Base-by-base conservation (phyloP, 768 basidiomycete species). In the Boletus rubescentipes region DNA sequence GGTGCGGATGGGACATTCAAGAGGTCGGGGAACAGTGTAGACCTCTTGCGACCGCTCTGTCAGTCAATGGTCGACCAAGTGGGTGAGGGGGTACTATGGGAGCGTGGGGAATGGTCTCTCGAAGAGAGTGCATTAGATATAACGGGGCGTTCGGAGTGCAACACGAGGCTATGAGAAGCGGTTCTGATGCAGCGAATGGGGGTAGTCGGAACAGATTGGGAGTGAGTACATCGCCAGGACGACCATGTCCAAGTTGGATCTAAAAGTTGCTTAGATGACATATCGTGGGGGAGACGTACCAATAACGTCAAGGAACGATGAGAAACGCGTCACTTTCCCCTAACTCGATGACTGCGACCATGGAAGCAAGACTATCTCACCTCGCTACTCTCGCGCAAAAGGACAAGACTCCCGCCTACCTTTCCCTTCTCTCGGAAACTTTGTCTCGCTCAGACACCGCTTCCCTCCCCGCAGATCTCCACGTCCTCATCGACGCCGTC, bases 321-420 rank as follows among this genome's bases (percentile, higher is more conserved):
- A 45, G 48, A 49, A 45, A 16, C 30, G 6, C 2, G 20, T 26
- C 15, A 34, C 12, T 37, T n/a, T 18, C 29, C 42, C 29, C 46
- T 46, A 16, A 30, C 4, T 18, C 10, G 3, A 9, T 2, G 3
- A 10, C 23, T 14, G 6, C 44, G 4, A 30, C 30, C n/a, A 49
- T 91, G 89, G 87, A 91, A 41, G 67, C 68, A 49, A 87, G 80
- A 68, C 79, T 93, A 37, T 67, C 80, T 2, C 84, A 87, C 57
- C 77, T 86, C 50, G 74, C 81, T 1, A 58, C 80, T 21, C 81
- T 91, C 61, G 77, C 73, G 46, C 93, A 94, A 72, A 93, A 92
- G 64, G 91, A 95, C 74, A 93, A 92, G 64, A 90, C 83, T 0
- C 77, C 85, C 9, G 87, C 85, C 5, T 92, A 87, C 62, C 77